Percentiles rank a stretch among this genome's conserved stretches.
Conservation (phyloP, 1,139 yeast genomes). For the Magnusiomyces paraingens region DNA sequence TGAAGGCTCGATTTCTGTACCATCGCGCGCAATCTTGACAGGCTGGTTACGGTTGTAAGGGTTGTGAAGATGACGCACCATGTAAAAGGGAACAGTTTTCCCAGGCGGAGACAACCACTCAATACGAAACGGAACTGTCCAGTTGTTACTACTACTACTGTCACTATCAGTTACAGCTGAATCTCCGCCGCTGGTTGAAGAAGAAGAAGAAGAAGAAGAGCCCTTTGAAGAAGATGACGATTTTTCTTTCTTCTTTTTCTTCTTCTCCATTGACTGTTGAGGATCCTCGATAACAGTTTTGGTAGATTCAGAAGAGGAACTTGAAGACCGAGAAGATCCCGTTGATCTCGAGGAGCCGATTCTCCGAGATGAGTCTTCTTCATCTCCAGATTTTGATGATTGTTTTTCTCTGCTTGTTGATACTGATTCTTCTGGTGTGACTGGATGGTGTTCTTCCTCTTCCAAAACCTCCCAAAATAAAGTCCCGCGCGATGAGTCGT, state of each 20-base stretch:
- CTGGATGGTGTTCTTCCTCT: too few relatives aligned
- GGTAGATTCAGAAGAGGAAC: too few relatives aligned
- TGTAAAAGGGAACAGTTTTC: slow-evolving; percentile 30
- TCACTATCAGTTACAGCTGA: neutral
- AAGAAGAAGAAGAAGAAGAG: neutral
- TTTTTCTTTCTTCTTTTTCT: too few relatives aligned
- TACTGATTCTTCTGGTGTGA: too few relatives aligned
- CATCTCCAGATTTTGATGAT: too few relatives aligned
- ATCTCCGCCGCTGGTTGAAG: neutral
- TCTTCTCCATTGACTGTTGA: too few relatives aligned
- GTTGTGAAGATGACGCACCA: slow-evolving; percentile 31
- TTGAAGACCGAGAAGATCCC: too few relatives aligned
- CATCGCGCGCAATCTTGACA: slow-evolving; percentile 38
- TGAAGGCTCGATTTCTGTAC: slow-evolving; percentile 36
- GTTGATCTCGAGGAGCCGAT: too few relatives aligned
- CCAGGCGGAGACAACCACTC: slow-evolving; percentile 32
- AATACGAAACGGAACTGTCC: slow-evolving; percentile 36
- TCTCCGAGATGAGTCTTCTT: too few relatives aligned
- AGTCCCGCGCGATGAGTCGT: slow-evolving; percentile 36
- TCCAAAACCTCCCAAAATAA: slow-evolving; percentile 36
- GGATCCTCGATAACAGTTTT: too few relatives aligned
- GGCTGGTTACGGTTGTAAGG: slow-evolving; percentile 34
- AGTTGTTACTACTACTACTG: slow-evolving; percentile 19
- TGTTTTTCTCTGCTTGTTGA: too few relatives aligned
- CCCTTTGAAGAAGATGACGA: neutral